Base-by-base conservation (phyloP, 2,329 filamentous ascomycete species). In the Endoconidiophora polonica region DNA sequence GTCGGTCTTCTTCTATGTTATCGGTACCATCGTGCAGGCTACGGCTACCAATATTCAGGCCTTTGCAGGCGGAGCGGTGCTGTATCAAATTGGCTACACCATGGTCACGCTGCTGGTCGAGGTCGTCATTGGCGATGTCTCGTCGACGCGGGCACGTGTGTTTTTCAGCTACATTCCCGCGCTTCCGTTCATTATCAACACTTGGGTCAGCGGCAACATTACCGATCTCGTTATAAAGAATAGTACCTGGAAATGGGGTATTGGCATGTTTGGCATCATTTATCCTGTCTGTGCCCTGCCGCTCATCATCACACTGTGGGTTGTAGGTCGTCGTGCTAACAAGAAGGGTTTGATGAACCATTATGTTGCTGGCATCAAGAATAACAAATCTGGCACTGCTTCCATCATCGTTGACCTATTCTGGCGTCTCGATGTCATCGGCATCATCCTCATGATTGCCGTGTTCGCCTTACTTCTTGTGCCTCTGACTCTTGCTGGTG, bases 21-120 rank as follows among this genome's bases (percentile, higher is more conserved):
- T 68, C 53, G 71, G 72, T 22, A 76, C 77, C 2, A 67, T 79
- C 12, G 59, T 82, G 46, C 74, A 81, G 61, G 66, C 77, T 7
- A 61, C 63, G 2, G 63, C 74, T 0, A 63, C 59, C 41, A 65
- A 67, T 46, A 64, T 79, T 6, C 58, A 68, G 37, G 62, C 66
- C 1, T 81, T 79, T 52, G 67, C 68, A 16, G 75, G 68, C 3
- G 78, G 77, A 23, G 72, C 73, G 33, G 66, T 79, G 39, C 60
- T 80, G 37, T 79, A 79, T 60, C 76, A 72, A 66, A 66, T 81
- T 39, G 79, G 79, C 45, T 81, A 78, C 58, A 81, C 78, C 9
- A 69, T 69, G 56, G 66, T 80, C 23, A 66, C 78, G 16, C 63
- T 82, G 10, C 66, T 82, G 1, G 67, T 81, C 20, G 76, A 82